Evolutionary conservation across 306 rosid species (phyloP), one percentile per base, ranked within the genome.

Genomic region (Rubus parviflorus): DNA sequence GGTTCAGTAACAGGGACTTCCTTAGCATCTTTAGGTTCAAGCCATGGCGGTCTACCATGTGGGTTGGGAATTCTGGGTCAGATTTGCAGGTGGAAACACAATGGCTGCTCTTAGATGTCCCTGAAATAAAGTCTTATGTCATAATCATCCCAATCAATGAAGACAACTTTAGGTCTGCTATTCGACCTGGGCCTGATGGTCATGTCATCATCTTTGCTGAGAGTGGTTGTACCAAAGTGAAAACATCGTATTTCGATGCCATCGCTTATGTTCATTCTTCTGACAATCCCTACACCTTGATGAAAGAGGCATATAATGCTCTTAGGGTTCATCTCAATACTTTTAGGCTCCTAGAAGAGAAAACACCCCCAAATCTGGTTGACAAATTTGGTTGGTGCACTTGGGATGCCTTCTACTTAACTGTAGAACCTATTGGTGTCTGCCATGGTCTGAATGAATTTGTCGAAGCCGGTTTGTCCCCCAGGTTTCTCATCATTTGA

Each of bases 361-460:
- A 94, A 84, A 75, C 68, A 3, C 37, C 73, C 8, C 96, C 94
- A 19, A 84, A 56, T 49, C 17, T 91, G 5, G 82, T 83, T 35
- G 90, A 90, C 73, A 94, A 90, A 56, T 94, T 94, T 45, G 97
- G 98, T 37, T 94, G 98, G 98, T 94, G 96, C 86, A 94, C 97
- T 22, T 94, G 97, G 97, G 96, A 91, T 87, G 91, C 97, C 14
- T 88, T 94, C 61, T 94, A 91, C 73, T 84, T 94, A 11, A 83
- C 94, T 0, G 96, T 91, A 4, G 86, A 88, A 40, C 97, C 94
- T 2, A 58, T 65, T 38, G 94, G 98, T n/a, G 65, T 94, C 19
- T 90, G 78, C 84, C 85, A 85, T 17, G 96, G 96, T 13, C 75
- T 94, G 5, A 83, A 91, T 8, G 89, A 87, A 25, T 91, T 94